Evolutionary conservation across 768 basidiomycete species (phyloP), one percentile per base, ranked within the genome.

Genomic region (Rhizopogon sp.): DNA sequence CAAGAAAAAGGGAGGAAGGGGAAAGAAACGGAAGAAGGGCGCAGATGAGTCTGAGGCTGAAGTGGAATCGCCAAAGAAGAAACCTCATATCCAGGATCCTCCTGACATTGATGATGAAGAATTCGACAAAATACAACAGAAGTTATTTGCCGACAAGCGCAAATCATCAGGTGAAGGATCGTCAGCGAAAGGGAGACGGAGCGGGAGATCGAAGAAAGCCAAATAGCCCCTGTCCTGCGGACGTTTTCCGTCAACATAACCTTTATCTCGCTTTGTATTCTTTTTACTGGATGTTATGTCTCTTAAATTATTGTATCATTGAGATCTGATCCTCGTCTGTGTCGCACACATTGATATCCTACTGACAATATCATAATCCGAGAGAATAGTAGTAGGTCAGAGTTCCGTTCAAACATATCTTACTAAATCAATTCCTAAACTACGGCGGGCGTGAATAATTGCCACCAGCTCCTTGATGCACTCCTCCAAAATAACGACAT

Each of bases 401-500:
- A 20, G 17, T 29, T 8, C 6, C 31, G 8, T 10, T 71, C 74
- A 91, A 62, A 93, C 65, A 65, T 90, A 92, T 61, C 87, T 82
- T 58, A 93, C 70, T 22, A 83, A 77, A 71, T 95, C 93, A 58
- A 95, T 88, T 8, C 93, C 93, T 52, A 95, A 70, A 70, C 84
- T 87, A 57, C 90, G 76, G 56, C 93, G 76, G 14, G 90, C 91
- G 70, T 91, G 87, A 50, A 94, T 81, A 59, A 93, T 87, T 13
- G 91, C 90, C 13, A 84, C 84, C 35, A 94, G 74, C 69, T 98
- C 96, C 72, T 98, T 98, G 65, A 98, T 88, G 57, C 87, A 88
- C 70, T 98, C 96, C 70, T 98, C 96, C 58, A 98, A 67, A 40
- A 98, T 85, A 31, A 98, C 93, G 31, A 95, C 88, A 65, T 98